Conservation (phyloP, 371 early-diverging fungal genomes). For the Mucor indicus region DNA sequence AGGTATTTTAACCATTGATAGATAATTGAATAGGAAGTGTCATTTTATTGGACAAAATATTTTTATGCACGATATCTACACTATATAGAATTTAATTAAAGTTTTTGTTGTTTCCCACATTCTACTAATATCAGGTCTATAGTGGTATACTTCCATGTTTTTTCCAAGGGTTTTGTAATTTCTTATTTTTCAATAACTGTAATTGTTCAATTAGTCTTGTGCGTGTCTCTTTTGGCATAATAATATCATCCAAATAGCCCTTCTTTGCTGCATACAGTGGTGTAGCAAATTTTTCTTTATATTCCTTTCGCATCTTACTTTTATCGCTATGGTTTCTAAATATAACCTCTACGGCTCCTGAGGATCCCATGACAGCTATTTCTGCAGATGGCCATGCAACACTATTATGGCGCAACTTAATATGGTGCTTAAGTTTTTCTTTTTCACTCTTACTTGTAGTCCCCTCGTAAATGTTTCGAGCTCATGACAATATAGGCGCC, state of each 20-base stretch:
- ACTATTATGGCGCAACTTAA: slow-evolving; percentile 41
- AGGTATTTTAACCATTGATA: too few species aligned
- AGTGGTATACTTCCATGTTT: slow-evolving; percentile 96
- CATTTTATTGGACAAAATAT: too few species aligned
- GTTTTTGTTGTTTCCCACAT: too few species aligned
- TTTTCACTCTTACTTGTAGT: slow-evolving; percentile 59
- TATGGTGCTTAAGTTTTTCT: neutral
- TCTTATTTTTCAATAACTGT: slow-evolving; percentile 73
- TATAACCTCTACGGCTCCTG: slow-evolving; percentile 96
- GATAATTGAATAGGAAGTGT: too few species aligned
- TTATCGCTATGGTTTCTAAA: slow-evolving; percentile 77
- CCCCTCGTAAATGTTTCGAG: slow-evolving; percentile 94
- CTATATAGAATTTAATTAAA: too few species aligned
- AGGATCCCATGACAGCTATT: slow-evolving; percentile 98
- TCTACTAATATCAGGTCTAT: too few species aligned
- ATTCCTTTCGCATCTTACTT: slow-evolving; percentile 79
- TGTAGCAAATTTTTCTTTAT: slow-evolving; percentile 91
- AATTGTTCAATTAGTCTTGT: slow-evolving; percentile 86
- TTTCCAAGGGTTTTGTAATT: slow-evolving; percentile 77
- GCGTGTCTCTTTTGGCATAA: slow-evolving; percentile 83
- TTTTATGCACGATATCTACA: too few species aligned
- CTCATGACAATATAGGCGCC: slow-evolving; percentile 98
- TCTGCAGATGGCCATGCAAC: slow-evolving; percentile 97
- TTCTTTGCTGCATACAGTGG: slow-evolving; percentile 95
- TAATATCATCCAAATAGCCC: slow-evolving; percentile 94